Evolutionary conservation across 108 stramenopile genomes (phyloP).

Genomic region (Nannochloropsis salina): DNA sequence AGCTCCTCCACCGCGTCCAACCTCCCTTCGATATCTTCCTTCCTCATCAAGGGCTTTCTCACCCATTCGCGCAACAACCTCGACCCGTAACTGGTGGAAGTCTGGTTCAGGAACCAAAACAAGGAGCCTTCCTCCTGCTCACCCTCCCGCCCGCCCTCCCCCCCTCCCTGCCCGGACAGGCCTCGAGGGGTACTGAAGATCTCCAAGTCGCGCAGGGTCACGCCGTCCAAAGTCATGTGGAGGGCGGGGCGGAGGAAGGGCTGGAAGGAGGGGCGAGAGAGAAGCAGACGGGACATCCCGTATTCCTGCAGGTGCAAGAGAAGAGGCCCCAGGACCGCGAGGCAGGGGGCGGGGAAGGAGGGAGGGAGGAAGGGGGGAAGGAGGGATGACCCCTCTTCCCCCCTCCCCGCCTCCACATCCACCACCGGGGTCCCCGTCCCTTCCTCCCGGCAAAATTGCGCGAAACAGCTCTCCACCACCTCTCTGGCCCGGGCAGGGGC

Average conservation of each 20-base stretch:
- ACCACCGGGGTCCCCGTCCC: neutral
- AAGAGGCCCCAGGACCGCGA: neutral
- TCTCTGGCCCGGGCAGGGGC: neutral
- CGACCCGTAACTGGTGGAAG: slow-evolving; percentile 25
- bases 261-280: neutral
- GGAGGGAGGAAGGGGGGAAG: neutral
- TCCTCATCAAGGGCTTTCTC: slow-evolving; percentile 27
- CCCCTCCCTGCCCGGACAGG: neutral
- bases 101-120: slow-evolving; percentile 32
- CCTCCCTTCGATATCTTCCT: slow-evolving; percentile 23
- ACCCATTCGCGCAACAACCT: slow-evolving; percentile 34
- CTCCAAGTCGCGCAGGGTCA: slow-evolving; percentile 41
- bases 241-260: neutral
- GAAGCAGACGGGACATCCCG: neutral
- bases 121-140: slow-evolving; percentile 35
- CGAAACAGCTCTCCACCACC: neutral
- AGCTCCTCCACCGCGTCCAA: slow-evolving; percentile 42
- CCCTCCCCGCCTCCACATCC: neutral
- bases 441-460: neutral
- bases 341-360: neutral
- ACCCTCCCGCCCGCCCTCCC: slow-evolving; percentile 21
- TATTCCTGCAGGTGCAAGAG: neutral
- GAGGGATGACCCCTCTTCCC: neutral
- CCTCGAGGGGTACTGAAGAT: neutral
- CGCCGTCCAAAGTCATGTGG: slow-evolving; percentile 40